Percentiles rank a stretch among this genome's conserved stretches.
Evolutionary conservation across 305 asterid genomes (phyloP).

Genomic region (Fraxinus angustifolia): DNA sequence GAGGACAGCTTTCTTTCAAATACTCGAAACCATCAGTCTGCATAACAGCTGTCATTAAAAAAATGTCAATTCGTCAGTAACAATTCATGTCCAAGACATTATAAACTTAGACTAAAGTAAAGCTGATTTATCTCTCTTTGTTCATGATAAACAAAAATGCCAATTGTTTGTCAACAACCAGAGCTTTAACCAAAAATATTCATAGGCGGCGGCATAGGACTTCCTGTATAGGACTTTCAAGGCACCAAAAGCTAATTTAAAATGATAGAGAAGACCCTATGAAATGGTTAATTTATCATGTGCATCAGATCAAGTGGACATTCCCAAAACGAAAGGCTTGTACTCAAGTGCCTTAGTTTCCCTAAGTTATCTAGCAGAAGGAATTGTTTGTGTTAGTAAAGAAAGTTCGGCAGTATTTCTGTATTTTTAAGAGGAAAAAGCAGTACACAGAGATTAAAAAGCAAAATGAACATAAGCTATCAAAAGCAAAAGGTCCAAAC

Average conservation of each 20-base stretch:
- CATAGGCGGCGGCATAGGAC: neutral
- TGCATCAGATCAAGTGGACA: neutral
- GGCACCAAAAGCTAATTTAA: neutral
- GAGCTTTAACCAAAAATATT: neutral
- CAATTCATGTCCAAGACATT: neutral
- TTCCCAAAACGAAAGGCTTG: neutral
- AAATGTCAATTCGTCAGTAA: slow-evolving; percentile 19
- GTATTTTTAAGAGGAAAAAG: neutral
- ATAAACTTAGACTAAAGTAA: neutral
- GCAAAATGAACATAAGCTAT: neutral
- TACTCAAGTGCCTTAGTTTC: neutral
- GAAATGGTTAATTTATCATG: neutral
- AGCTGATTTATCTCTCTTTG: neutral
- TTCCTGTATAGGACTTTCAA: neutral
- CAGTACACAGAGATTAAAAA: neutral
- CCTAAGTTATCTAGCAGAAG: neutral
- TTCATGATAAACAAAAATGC: neutral
- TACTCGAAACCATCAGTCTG: slow-evolving; percentile 77
- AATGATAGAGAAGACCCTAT: neutral
- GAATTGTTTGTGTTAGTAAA: neutral
- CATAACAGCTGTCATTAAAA: slow-evolving; percentile 61
- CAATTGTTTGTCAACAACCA: neutral
- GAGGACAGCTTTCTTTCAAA: slow-evolving; percentile 69
- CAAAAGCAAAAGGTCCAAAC: neutral
- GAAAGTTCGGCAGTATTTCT: neutral